Evolutionary conservation across 306 rosid genomes (phyloP), one percentile per base, ranked within the genome.

Genomic region (Prunus davidiana): DNA sequence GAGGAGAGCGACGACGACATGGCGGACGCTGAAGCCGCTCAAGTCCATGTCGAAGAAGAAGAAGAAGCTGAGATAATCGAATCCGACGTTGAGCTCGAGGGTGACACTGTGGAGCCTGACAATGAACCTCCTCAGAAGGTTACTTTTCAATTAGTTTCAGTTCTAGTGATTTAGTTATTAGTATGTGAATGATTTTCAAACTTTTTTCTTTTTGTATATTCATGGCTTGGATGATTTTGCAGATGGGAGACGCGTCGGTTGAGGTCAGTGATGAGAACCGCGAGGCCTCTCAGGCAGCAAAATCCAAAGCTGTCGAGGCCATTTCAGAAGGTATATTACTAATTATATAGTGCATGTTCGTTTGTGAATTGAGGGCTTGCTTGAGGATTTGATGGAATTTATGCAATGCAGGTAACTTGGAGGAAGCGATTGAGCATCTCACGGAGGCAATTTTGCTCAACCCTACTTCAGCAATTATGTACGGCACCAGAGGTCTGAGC

Each of bases 391-490:
- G 41, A 50, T 50, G 27, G 25, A 19, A 38, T 62, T 54, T 77
- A 28, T 82, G 78, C 20, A 64, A 72, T 76, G 78, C 84, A 90
- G 96, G 89, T 70, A 88, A 89, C 64, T 78, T 93, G 73, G 96
- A 90, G 58, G 95, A 86, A 82, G 98, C 98, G 0, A 80, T 91
- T 60, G 88, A 91, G 77, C 85, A 56, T 75, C 88, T 93, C 64
- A 91, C 96, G 0, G 88, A 91, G 78, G 96, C 98, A 5, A 91
- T 93, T 80, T 83, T 67, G 74, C 93, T 93, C 62, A 93, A 93
- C 75, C 96, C 98, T 15, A 84, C 88, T 19, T 93, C 98, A 7
- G 96, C 98, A 19, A 93, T 93, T 54, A 93, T 93, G 98, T 93
- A 93, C 72, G 95, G 76, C 12, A 89, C 92, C 30, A 89, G 98